Conservation (phyloP, 805 yeast genomes). For the Sugiyamaella floridensis region DNA sequence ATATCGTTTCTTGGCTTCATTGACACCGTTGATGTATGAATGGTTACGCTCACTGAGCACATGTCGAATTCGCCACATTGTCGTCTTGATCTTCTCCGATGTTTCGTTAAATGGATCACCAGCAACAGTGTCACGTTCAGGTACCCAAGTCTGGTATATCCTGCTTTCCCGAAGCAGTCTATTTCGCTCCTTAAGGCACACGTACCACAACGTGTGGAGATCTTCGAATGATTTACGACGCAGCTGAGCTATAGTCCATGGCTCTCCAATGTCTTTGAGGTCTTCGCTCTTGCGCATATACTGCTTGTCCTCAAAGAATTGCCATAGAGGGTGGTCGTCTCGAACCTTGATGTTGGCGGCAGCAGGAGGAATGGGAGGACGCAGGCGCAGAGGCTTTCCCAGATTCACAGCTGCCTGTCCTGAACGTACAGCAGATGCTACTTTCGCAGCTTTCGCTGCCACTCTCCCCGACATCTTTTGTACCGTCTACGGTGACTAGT, state of each 20-base stretch:
- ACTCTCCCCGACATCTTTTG: background rate
- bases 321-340: slow-evolving; percentile 93
- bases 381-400: slow-evolving; percentile 35
- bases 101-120: slow-evolving; percentile 26
- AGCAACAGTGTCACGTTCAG: slow-evolving; percentile 23
- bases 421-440: background rate
- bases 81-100: slow-evolving; percentile 43
- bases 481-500: background rate
- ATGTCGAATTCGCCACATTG: slow-evolving; percentile 78
- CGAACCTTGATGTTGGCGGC: slow-evolving; percentile 61
- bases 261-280: slow-evolving; percentile 40
- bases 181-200: slow-evolving; percentile 77
- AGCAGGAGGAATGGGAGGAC: slow-evolving; percentile 83
- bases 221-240: slow-evolving; percentile 90
- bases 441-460: background rate
- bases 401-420: background rate
- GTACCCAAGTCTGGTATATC: slow-evolving; percentile 39
- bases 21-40: slow-evolving; percentile 54
- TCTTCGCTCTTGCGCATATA: slow-evolving; percentile 56
- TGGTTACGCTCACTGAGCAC: slow-evolving; percentile 81
- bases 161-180: slow-evolving; percentile 67
- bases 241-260: slow-evolving; percentile 85
- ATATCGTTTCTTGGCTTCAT: slow-evolving; percentile 39
- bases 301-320: slow-evolving; percentile 64
- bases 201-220: slow-evolving; percentile 85